Conservation (phyloP, 305 asterid genomes). For the Ajuga reptans region DNA sequence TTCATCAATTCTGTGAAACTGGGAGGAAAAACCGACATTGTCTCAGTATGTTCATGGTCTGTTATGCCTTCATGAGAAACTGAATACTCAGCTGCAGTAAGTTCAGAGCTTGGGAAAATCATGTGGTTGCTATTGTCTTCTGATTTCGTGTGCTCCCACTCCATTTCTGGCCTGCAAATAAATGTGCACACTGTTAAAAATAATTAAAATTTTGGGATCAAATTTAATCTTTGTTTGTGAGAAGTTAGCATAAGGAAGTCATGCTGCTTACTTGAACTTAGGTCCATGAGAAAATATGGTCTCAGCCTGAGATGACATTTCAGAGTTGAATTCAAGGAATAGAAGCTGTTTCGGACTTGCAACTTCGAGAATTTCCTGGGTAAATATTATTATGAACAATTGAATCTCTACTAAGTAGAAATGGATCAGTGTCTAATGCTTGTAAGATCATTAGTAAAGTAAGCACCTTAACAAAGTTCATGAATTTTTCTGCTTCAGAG, state of each 20-base stretch:
- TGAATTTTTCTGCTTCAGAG: slow-evolving; percentile 51
- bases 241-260: slow-evolving; percentile 9
- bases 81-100: slow-evolving; percentile 32
- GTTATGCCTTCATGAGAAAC: slow-evolving; percentile 24
- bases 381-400: slow-evolving; percentile 11
- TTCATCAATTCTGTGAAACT: slow-evolving; percentile 62
- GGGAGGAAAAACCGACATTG: slow-evolving; percentile 49
- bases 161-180: slow-evolving; percentile 35
- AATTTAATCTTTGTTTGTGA: neutral
- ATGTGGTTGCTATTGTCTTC: slow-evolving; percentile 31
- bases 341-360: slow-evolving; percentile 30
- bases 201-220: neutral
- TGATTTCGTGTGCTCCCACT: slow-evolving; percentile 31
- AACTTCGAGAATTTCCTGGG: slow-evolving; percentile 45
- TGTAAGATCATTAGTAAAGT: neutral
- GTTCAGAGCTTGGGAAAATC: slow-evolving; percentile 27
- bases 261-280: slow-evolving; percentile 29
- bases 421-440: neutral
- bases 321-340: slow-evolving; percentile 31
- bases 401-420: slow-evolving; percentile 3
- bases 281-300: slow-evolving; percentile 42
- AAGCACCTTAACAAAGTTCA: slow-evolving; percentile 55
- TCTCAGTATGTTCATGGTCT: slow-evolving; percentile 32
- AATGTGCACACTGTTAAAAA: slow-evolving; percentile 7
- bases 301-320: slow-evolving; percentile 56